Evolutionary conservation across 805 yeast species (phyloP).

Genomic region (Peterozyma xylosa): DNA sequence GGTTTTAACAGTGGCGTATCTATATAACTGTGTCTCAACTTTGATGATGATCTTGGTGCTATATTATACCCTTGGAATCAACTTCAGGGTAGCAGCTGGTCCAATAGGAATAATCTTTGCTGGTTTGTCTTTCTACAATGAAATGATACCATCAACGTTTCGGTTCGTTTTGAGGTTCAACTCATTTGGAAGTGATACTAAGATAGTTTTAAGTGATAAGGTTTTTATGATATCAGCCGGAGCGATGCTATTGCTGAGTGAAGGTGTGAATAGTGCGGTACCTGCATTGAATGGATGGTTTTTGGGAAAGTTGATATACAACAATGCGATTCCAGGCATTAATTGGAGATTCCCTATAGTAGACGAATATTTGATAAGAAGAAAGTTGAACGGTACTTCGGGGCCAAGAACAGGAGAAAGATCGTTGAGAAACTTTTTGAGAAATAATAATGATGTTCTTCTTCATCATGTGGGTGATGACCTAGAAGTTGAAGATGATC

Average conservation of each 20-base stretch:
- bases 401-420: neutral
- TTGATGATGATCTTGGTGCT: conserved; percentile 23
- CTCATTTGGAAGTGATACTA: conserved; percentile 13
- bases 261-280: conserved; percentile 28
- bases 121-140: conserved; percentile 29
- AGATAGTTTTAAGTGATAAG: conserved; percentile 24
- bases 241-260: conserved; percentile 34
- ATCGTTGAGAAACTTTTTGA: neutral
- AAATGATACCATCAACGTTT: conserved; percentile 32
- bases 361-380: neutral
- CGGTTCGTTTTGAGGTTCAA: conserved; percentile 25
- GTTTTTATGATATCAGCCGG: conserved; percentile 21
- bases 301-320: conserved; percentile 34
- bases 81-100: conserved; percentile 37
- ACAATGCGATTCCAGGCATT: conserved; percentile 35
- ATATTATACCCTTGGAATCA: conserved; percentile 23
- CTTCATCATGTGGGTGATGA: too few relatives aligned
- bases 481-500: conserved; percentile 10
- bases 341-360: conserved; percentile 23
- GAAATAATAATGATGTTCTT: neutral
- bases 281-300: conserved; percentile 34
- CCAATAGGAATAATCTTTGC: conserved; percentile 32
- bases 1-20: conserved; percentile 31
- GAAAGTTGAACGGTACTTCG: neutral
- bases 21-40: conserved; percentile 38